These are phyloP conservation scores for Calonectria crousiana DNA, from an alignment of 2,329 filamentous ascomycete species.

Conservation along the genomic window DNA sequence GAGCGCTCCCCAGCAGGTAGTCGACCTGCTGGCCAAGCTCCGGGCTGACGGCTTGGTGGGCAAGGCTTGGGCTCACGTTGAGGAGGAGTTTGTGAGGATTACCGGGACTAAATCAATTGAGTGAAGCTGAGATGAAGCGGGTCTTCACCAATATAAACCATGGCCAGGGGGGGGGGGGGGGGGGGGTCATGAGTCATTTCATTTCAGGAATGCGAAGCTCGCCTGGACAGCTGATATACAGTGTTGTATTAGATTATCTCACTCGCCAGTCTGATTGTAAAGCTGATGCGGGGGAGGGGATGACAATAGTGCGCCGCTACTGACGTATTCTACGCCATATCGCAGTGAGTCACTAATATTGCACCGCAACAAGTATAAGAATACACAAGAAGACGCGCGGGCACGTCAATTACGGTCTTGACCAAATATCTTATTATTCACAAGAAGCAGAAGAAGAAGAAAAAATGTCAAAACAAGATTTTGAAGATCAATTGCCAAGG, in stretches of 20 bases:
- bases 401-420: neutral
- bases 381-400: neutral
- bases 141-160: neutral
- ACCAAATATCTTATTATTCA: neutral
- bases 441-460: neutral
- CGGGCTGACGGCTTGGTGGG: slow-evolving; percentile 35
- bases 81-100: slow-evolving; percentile 40
- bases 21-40: slow-evolving; percentile 32
- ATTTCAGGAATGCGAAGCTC: neutral
- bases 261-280: neutral
- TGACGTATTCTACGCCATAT: neutral
- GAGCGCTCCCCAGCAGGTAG: slow-evolving; percentile 27
- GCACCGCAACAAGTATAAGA: neutral
- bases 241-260: neutral
- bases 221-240: neutral
- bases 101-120: slow-evolving; percentile 18
- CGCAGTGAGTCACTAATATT: neutral
- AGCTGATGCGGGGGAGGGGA: neutral
- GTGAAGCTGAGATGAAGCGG: neutral
- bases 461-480: neutral
- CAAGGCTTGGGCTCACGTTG: slow-evolving; percentile 38
- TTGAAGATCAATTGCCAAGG: neutral
- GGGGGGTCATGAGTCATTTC: neutral
- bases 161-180: no score
- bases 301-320: neutral